These are phyloP conservation scores for Leucosporidium creatinivorum DNA, from an alignment of 768 basidiomycete genomes.

Conservation along the genomic window DNA sequence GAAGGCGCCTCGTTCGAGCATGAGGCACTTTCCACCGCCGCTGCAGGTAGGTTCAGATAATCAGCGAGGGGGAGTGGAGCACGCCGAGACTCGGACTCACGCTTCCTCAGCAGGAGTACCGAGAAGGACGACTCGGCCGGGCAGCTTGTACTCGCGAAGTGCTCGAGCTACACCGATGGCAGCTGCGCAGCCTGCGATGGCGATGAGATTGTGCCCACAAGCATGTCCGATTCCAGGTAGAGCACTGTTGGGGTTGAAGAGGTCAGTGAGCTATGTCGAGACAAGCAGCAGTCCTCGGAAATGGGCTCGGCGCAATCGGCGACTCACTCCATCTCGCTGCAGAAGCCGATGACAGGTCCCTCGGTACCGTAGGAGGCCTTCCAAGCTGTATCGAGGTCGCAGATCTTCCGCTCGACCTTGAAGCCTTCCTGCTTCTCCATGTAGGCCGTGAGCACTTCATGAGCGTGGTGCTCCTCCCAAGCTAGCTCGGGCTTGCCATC, in stretches of 20 bases:
- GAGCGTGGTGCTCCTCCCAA: neutral
- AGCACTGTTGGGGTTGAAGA: slow-evolving; percentile 36
- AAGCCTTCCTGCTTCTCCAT: slow-evolving; percentile 16
- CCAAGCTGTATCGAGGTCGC: slow-evolving; percentile 31
- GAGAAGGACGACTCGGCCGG: slow-evolving; percentile 31
- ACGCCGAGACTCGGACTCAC: too few species aligned
- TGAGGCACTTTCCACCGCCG: slow-evolving; percentile 54
- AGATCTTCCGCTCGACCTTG: slow-evolving; percentile 25
- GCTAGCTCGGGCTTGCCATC: slow-evolving; percentile 6
- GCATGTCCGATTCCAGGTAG: slow-evolving; percentile 56
- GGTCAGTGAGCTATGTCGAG: neutral
- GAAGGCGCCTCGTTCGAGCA: slow-evolving; percentile 67
- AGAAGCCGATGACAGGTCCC: slow-evolving; percentile 29
- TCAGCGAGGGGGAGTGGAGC: too few species aligned
- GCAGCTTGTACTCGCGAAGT: slow-evolving; percentile 22
- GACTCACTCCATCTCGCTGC: slow-evolving; percentile 9
- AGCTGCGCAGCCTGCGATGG: slow-evolving; percentile 21
- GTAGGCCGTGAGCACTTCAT: neutral
- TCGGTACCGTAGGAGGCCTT: slow-evolving; percentile 32
- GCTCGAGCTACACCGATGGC: slow-evolving; percentile 11
- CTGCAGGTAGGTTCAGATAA: too few species aligned
- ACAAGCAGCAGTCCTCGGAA: too few species aligned
- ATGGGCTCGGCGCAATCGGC: neutral
- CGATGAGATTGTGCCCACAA: slow-evolving; percentile 20
- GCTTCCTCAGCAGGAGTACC: slow-evolving; percentile 38